Percentiles rank a stretch among this genome's conserved stretches.
phyloP scores from a whole-genome alignment of 2,329 filamentous ascomycete species.

The Colletotrichum horii region DNA sequence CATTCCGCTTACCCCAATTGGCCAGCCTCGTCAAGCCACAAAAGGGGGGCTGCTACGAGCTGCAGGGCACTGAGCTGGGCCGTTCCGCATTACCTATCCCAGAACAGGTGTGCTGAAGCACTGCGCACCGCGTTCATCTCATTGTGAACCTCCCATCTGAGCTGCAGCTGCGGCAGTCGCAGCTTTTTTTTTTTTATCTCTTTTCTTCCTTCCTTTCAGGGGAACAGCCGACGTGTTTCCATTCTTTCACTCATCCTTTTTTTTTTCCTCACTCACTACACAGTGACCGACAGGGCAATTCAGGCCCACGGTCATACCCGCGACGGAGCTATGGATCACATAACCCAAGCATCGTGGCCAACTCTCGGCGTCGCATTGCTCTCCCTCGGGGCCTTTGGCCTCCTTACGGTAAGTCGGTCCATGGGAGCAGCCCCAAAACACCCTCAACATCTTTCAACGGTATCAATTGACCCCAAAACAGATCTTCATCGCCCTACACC shows the following conservation, averaged over 20 bases:
- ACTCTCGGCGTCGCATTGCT: conserved; percentile 3
- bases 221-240: neutral
- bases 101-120: neutral
- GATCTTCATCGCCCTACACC: conserved; percentile 70
- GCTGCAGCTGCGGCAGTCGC: conserved; percentile 13
- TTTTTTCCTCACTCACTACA: neutral
- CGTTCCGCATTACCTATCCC: conserved; percentile 21
- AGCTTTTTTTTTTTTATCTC: neutral
- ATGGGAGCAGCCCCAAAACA: neutral
- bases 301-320: neutral
- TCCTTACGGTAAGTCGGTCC: neutral
- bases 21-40: conserved; percentile 18
- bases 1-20: neutral
- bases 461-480: conserved; percentile 21
- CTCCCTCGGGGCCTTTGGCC: neutral
- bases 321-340: conserved; percentile 4
- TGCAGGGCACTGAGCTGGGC: neutral
- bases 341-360: conserved; percentile 16
- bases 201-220: neutral
- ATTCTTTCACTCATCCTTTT: neutral
- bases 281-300: neutral
- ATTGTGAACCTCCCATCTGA: neutral
- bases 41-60: conserved; percentile 1
- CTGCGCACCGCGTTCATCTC: neutral
- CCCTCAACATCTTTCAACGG: neutral